phyloP scores from a whole-genome alignment of 1,284 basidiomycete species.

The Sporisorium sorghi region DNA sequence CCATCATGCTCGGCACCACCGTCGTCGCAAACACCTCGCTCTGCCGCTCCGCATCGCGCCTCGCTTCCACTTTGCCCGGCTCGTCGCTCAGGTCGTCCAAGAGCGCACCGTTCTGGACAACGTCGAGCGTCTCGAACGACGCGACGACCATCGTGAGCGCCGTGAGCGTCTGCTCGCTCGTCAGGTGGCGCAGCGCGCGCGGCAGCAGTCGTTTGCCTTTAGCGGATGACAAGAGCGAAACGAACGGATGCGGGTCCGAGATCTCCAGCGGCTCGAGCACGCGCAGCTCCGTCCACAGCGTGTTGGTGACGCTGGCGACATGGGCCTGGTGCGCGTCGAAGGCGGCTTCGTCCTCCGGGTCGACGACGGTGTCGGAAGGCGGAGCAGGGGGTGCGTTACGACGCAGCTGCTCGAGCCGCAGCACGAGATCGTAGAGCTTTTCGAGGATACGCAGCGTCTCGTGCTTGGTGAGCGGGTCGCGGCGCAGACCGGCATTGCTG shows the following conservation, averaged over 20 bases:
- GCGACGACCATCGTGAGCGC: conserved; percentile 91
- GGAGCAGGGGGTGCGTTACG: conserved; percentile 77
- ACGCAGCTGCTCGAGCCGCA: conserved; percentile 86
- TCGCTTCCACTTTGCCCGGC: conserved; percentile 21
- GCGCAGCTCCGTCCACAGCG: conserved; percentile 82
- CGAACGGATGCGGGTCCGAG: conserved; percentile 97
- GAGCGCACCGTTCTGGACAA: conserved; percentile 45
- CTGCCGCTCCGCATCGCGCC: conserved; percentile 82
- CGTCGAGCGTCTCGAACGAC: conserved; percentile 89
- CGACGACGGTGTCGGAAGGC: conserved; percentile 11
- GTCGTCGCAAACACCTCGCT: conserved; percentile 88
- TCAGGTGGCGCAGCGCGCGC: conserved; percentile 87
- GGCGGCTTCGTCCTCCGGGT: conserved; percentile 70
- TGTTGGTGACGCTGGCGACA: conserved; percentile 46
- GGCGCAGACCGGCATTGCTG: conserved; percentile 72
- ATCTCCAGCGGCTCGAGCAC: conserved; percentile 92
- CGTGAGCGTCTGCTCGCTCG: conserved; percentile 82
- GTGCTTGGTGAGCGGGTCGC: conserved; percentile 77
- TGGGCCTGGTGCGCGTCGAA: conserved; percentile 45
- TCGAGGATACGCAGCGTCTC: conserved; percentile 86
- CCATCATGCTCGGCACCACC: conserved; percentile 86
- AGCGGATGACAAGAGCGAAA: conserved; percentile 85
- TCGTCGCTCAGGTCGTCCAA: conserved; percentile 45
- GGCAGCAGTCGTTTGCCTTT: conserved; percentile 95
- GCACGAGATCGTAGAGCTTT: conserved; percentile 83